A percentile compares a stretch with the other conserved stretches of the same genome.
Evolutionary conservation across 2,329 filamentous ascomycete species (phyloP).

Genomic region (Diaporthe nobilis): DNA sequence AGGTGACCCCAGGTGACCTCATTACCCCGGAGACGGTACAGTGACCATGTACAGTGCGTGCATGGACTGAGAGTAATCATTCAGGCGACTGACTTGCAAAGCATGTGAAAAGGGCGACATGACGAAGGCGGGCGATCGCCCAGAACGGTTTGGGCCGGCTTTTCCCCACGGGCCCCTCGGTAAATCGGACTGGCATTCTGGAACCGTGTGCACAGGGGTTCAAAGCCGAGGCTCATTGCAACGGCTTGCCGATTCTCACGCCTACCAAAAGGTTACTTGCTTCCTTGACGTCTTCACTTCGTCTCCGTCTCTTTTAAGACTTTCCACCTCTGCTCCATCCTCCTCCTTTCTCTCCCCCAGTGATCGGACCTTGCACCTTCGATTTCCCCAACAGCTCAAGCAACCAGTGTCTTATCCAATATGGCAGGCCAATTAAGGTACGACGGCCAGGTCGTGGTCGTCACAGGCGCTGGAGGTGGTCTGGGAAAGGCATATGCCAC

Average conservation of each 20-base stretch:
- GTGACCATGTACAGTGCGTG: constrained; percentile 13
- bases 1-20: constrained; percentile 36
- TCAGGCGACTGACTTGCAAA: constrained; percentile 1
- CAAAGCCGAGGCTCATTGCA: constrained; percentile 40
- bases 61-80: background rate
- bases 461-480: constrained; percentile 88
- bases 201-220: constrained; percentile 34
- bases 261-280: constrained; percentile 21
- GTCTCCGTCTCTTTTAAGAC: constrained; percentile 1
- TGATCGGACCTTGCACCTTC: background rate
- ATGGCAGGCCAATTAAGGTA: constrained; percentile 81
- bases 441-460: constrained; percentile 90
- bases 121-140: constrained; percentile 18
- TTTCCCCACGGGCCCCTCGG: constrained; percentile 41
- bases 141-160: constrained; percentile 30
- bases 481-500: constrained; percentile 85
- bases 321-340: background rate
- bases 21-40: constrained; percentile 26
- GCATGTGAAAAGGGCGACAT: constrained; percentile 40
- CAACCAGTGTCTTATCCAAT: background rate
- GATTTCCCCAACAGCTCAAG: background rate
- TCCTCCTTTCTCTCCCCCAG: background rate
- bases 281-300: constrained; percentile 2
- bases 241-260: constrained; percentile 34
- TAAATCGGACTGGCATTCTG: constrained; percentile 35